Evolutionary conservation across 345 rosid genomes (phyloP).

Genomic region (Balakata baccata): DNA sequence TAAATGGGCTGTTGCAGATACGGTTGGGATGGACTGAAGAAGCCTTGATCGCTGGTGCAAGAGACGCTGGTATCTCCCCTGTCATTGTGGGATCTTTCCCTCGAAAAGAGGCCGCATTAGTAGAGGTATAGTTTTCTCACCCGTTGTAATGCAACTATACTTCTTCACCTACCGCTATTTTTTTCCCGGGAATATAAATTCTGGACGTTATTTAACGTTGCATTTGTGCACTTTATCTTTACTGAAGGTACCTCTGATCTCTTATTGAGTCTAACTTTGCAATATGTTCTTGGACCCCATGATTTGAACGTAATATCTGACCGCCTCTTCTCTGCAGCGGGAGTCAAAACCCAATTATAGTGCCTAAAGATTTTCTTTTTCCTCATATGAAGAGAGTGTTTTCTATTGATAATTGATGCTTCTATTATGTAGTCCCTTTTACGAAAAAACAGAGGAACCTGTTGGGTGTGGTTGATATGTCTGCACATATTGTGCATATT

Average conservation of each 20-base stretch:
- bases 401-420: background rate
- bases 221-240: background rate
- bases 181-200: background rate
- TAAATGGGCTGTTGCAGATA: constrained; percentile 33
- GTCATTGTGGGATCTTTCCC: constrained; percentile 82
- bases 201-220: background rate
- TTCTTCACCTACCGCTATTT: background rate
- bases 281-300: background rate
- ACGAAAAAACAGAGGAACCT: background rate
- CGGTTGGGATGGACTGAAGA: constrained; percentile 82
- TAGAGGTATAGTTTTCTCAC: constrained; percentile 53
- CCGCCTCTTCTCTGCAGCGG: background rate
- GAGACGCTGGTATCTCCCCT: constrained; percentile 84
- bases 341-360: no score
- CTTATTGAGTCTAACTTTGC: background rate
- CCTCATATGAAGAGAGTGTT: background rate
- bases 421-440: background rate
- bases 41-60: constrained; percentile 89
- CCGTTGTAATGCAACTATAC: no score
- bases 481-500: background rate
- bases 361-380: background rate
- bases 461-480: background rate
- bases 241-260: background rate
- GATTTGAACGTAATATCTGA: background rate
- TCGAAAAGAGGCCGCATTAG: constrained; percentile 79